Evolutionary conservation across 2,329 filamentous ascomycete species (phyloP).

Genomic region (Sporothrix brunneoviolacea): DNA sequence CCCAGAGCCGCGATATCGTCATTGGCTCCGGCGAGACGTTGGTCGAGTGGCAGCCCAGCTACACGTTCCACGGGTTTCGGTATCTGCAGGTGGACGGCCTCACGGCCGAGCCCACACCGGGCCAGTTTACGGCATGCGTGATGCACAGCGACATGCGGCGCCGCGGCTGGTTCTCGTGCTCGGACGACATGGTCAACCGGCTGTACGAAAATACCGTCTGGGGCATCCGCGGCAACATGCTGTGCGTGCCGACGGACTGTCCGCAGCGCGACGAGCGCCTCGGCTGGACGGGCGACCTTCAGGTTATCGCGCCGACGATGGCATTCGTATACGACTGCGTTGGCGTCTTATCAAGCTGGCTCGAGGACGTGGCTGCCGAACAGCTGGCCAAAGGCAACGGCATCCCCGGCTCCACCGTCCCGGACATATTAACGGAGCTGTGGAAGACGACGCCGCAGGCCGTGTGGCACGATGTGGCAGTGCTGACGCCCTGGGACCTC

Average conservation of each 20-base stretch:
- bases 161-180: conserved; percentile 47
- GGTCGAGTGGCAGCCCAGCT: conserved; percentile 36
- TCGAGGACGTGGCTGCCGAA: too few relatives aligned
- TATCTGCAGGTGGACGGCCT: conserved; percentile 26
- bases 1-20: conserved; percentile 36
- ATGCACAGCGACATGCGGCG: too few relatives aligned
- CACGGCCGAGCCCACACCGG: too few relatives aligned
- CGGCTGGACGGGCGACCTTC: conserved; percentile 46
- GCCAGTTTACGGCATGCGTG: too few relatives aligned
- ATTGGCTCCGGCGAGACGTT: conserved; percentile 18
- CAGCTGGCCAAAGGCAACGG: too few relatives aligned
- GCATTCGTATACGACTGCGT: conserved; percentile 47
- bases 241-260: conserved; percentile 52
- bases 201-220: conserved; percentile 49
- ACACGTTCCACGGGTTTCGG: conserved; percentile 48
- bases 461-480: too few relatives aligned
- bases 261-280: conserved; percentile 49
- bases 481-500: too few relatives aligned
- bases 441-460: too few relatives aligned
- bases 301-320: conserved; percentile 43
- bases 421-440: too few relatives aligned
- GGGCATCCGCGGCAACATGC: conserved; percentile 53
- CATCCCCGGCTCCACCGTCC: too few relatives aligned
- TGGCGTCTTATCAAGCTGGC: too few relatives aligned
- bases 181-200: conserved; percentile 43